These are phyloP conservation scores for Arabidopsis lyrata DNA, from an alignment of 441 rosid species.

Conservation along the genomic window DNA sequence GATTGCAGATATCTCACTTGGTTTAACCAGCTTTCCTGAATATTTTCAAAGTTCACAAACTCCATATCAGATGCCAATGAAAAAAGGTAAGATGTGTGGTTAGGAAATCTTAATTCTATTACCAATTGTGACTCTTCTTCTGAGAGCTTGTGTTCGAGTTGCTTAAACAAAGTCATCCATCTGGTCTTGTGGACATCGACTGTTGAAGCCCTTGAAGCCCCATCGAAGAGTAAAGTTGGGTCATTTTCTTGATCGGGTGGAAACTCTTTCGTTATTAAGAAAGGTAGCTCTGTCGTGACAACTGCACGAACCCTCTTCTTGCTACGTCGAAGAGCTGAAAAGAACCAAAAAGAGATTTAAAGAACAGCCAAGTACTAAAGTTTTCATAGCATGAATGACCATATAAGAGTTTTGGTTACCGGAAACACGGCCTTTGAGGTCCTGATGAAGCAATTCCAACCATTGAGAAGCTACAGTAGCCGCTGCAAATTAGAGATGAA, in stretches of 20 bases:
- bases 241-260: constrained; percentile 62
- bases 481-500: constrained; percentile 56
- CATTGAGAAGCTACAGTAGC: constrained; percentile 96
- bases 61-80: constrained; percentile 26
- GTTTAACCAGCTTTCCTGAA: constrained; percentile 79
- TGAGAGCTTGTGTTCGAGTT: constrained; percentile 74
- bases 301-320: constrained; percentile 88
- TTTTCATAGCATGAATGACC: constrained; percentile 21
- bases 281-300: constrained; percentile 76
- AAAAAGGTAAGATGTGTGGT: not conserved
- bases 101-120: constrained; percentile 44
- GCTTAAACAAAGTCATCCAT: constrained; percentile 81
- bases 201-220: constrained; percentile 42
- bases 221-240: constrained; percentile 47
- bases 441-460: constrained; percentile 93
- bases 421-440: constrained; percentile 83
- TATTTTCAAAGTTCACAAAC: constrained; percentile 34
- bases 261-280: constrained; percentile 76
- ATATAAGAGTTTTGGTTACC: constrained; percentile 58
- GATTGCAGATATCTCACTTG: constrained; percentile 78
- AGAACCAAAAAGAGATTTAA: constrained; percentile 23
- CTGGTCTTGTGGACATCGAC: constrained; percentile 68
- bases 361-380: constrained; percentile 1
- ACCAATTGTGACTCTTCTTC: constrained; percentile 92
- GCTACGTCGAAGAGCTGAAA: constrained; percentile 89